Base-by-base conservation (phyloP, 352 stramenopile genomes). In the Globisporangium recalcitrans region DNA sequence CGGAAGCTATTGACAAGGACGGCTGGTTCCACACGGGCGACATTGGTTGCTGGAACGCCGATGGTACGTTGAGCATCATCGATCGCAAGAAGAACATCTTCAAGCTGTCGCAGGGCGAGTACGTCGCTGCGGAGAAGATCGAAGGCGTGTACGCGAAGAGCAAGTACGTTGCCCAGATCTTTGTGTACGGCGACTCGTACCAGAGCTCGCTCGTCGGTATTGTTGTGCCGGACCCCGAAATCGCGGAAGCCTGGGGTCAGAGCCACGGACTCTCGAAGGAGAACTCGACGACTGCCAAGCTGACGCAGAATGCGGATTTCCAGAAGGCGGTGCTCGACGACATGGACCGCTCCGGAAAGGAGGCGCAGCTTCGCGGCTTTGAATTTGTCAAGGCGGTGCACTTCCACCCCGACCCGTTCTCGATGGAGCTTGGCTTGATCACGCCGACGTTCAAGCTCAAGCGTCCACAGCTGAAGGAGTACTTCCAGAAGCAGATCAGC, bases 21-120 rank as follows among this genome's bases (percentile, higher is more conserved):
- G 96, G 96, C 4, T 99, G 91, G 88, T 98, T 99, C 69, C 92
- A 98, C 75, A 99, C 96, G 1, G 97, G 97, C 13, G 97, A 99
- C 79, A 88, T 99, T 46, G 97, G 94, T 13, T 81, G 79, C 44
- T 97, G 98, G 77, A 98, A 99, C 73, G 85, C 86, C 27, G 86
- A 98, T 64, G 93, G 93, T 32, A 97, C 85, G 55, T 69, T 98
- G 51, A 82, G 80, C 55, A 97, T 98, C 69, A 87, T 96, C 38
- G 88, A 96, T 58, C 84, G 88, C 52, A 96, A 95, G 78, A 97
- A 98, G 74, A 97, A 97, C 72, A 96, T 98, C 68, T 97, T 97
- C 77, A 97, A 97, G 83, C 84, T 97, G 16, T 83, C 87, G 22
- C 87, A 97, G 69, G 97, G 96, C 49, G 97, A 99, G 75, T 99